phyloP scores from a whole-genome alignment of 208 protist genomes.

The Wallacemonas sp. region DNA sequence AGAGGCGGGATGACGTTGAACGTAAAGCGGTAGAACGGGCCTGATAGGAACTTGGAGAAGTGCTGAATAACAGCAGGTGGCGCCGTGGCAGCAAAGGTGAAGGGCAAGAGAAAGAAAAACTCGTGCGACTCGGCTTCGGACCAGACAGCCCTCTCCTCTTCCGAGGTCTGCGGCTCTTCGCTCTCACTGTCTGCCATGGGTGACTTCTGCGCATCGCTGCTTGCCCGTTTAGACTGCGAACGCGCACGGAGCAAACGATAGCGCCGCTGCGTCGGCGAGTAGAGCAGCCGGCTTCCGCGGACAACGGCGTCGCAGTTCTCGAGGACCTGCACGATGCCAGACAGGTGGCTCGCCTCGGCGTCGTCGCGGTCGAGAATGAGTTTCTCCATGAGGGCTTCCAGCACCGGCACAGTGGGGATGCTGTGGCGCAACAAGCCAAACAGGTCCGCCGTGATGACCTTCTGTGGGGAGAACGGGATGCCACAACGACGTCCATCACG shows the following conservation, averaged over 20 bases:
- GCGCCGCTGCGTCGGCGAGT: slow-evolving; percentile 22
- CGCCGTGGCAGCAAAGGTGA: slow-evolving; percentile 39
- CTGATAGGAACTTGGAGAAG: slow-evolving; percentile 60
- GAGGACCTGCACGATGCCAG: slow-evolving; percentile 35
- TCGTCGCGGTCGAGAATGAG: neutral
- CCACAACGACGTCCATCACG: no score
- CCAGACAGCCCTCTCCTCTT: slow-evolving; percentile 6
- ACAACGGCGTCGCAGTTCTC: slow-evolving; percentile 42
- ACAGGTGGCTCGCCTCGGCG: slow-evolving; percentile 6
- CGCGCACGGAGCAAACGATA: slow-evolving; percentile 2
- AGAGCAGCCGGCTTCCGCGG: slow-evolving; percentile 37
- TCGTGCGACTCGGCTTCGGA: slow-evolving; percentile 19
- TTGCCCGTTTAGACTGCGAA: neutral
- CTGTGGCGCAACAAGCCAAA: slow-evolving; percentile 25
- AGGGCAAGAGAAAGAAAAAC: slow-evolving; percentile 66
- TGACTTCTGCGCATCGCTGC: no score
- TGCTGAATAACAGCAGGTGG: slow-evolving; percentile 58
- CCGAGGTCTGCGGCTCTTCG: neutral
- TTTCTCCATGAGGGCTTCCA: slow-evolving; percentile 27
- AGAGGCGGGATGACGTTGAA: slow-evolving; percentile 69
- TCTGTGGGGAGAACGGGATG: slow-evolving; percentile 11
- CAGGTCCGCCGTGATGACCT: slow-evolving; percentile 32
- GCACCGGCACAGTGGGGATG: slow-evolving; percentile 18
- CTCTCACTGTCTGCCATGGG: neutral
- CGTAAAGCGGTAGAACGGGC: slow-evolving; percentile 82